A percentile compares a stretch with the other conserved stretches of the same genome.
These are phyloP conservation scores for Annulohypoxylon maeteangense DNA, from an alignment of 495 filamentous ascomycete genomes.

Conservation along the genomic window DNA sequence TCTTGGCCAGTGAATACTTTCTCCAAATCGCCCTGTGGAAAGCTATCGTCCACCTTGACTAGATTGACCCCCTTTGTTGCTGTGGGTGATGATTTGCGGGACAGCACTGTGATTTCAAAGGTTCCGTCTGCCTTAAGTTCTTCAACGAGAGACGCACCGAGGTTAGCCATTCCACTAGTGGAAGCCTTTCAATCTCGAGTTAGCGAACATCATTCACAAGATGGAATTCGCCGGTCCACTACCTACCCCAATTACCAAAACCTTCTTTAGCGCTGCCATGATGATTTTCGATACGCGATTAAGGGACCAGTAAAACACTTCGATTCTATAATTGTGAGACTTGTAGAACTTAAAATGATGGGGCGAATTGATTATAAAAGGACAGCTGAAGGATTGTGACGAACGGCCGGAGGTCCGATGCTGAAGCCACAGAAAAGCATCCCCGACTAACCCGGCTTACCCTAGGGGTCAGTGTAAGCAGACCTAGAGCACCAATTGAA, in stretches of 20 bases:
- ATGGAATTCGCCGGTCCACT: background rate
- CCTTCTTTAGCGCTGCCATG: background rate
- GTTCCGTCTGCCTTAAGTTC: background rate
- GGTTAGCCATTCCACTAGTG: background rate
- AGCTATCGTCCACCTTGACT: background rate
- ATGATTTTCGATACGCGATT: background rate
- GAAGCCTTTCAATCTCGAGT: background rate
- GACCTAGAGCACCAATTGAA: background rate
- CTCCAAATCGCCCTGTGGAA: background rate
- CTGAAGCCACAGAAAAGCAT: background rate
- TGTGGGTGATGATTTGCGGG: background rate
- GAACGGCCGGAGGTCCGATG: background rate
- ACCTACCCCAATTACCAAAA: background rate
- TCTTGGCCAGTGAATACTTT: background rate
- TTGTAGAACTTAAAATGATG: background rate
- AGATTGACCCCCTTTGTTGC: background rate
- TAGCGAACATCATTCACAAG: background rate
- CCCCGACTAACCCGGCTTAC: background rate
- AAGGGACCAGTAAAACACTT: background rate
- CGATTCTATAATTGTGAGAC: background rate
- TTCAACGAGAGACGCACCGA: background rate
- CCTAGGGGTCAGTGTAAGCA: background rate
- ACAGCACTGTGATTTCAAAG: background rate
- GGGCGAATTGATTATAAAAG: background rate
- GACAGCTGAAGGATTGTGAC: background rate